Evolutionary conservation across 2,329 filamentous ascomycete species (phyloP).

Genomic region (Exophiala aquamarina): DNA sequence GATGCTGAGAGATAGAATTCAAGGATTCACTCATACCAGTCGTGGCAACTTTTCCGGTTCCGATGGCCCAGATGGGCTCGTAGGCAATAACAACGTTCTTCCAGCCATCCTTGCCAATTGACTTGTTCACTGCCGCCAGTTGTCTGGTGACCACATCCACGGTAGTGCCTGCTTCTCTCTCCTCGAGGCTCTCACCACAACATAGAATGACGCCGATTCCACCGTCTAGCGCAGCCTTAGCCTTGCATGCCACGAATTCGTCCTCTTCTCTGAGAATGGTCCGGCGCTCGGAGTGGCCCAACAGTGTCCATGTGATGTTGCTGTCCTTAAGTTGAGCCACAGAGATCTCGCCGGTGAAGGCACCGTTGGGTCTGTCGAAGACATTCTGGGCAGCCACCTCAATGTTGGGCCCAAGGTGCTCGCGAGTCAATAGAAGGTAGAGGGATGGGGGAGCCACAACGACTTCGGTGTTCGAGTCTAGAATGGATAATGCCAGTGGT

Average conservation of each 20-base stretch:
- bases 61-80: slow-evolving; percentile 92
- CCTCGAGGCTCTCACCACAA: slow-evolving; percentile 90
- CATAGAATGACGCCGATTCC: slow-evolving; percentile 92
- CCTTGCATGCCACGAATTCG: slow-evolving; percentile 85
- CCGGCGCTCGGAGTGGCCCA: slow-evolving; percentile 94
- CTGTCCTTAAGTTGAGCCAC: slow-evolving; percentile 87
- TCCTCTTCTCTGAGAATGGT: slow-evolving; percentile 86
- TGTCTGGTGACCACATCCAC: slow-evolving; percentile 71
- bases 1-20: neutral
- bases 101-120: slow-evolving; percentile 73
- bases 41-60: slow-evolving; percentile 89
- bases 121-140: slow-evolving; percentile 76
- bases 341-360: slow-evolving; percentile 95
- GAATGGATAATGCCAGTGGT: slow-evolving; percentile 1
- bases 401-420: slow-evolving; percentile 72
- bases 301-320: slow-evolving; percentile 83
- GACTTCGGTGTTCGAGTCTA: slow-evolving; percentile 66
- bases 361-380: slow-evolving; percentile 93
- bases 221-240: slow-evolving; percentile 84
- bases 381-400: slow-evolving; percentile 95
- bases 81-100: slow-evolving; percentile 94
- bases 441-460: slow-evolving; percentile 88
- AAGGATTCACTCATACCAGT: slow-evolving; percentile 35
- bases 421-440: slow-evolving; percentile 84
- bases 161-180: slow-evolving; percentile 33